Base-by-base conservation (phyloP, 345 rosid genomes). In the Euphorbia pulcherrima region DNA sequence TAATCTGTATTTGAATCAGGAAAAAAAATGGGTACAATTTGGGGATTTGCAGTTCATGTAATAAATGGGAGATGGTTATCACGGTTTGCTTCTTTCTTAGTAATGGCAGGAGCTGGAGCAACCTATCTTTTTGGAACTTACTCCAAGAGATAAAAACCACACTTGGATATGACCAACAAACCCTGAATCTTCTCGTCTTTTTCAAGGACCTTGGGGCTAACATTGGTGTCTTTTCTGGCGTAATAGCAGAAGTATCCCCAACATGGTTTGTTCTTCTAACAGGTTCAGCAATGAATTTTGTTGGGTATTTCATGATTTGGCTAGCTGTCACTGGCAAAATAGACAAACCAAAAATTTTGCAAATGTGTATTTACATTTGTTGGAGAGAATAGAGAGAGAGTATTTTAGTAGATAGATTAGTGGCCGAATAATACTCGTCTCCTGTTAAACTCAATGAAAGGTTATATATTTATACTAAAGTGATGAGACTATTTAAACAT, bases 51-150 rank as follows among this genome's bases (percentile, higher is more conserved):
- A 44, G 57, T 78, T 1, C 86, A 87, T 67, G 66, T 87, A 29
- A 8, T 91, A 9, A 65, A 55, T 17, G 96, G 96, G 46, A 79
- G 97, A 77, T 92, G 96, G 97, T 92, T 92, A 76, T 80, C 90
- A n/a, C 87, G 89, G 16, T 92, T 88, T 73, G 97, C 96, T 1
- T 85, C 97, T 0, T 92, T 89, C 79, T 77, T 92, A 59, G 83
- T 92, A 72, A 92, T 92, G 97, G 84, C 90, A 11, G 92, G 96
- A 23, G 93, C 97, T 18, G 96, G 97, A 5, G 94, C 90, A 12
- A 92, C 97, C 0, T 89, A 92, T 78, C 81, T 92, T 0, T 92
- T 92, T 39, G 89, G 94, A 0, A 85, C 87, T 11, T 92, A 92
- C 83, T 92, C 97, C 21, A 87, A 71, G 84, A 81, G 21, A 92